Base-by-base conservation (phyloP, 2,329 filamentous ascomycete genomes). In the Alternaria novae-zelandiae region DNA sequence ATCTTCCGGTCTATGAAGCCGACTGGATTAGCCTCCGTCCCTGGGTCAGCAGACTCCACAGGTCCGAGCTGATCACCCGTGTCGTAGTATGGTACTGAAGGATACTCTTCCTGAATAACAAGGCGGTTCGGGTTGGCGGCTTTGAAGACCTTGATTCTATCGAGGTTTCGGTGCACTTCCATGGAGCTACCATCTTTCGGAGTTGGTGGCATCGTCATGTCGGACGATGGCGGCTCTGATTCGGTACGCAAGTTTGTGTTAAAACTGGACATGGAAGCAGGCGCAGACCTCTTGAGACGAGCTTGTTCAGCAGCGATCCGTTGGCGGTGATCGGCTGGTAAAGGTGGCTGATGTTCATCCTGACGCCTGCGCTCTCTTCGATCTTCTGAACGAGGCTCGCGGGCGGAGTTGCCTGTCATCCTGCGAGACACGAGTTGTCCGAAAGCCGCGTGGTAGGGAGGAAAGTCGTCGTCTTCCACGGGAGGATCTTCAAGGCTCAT, bases 1-100 rank as follows among this genome's bases (percentile, higher is more conserved):
- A 78, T 81, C 65, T 82, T 79, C n/a, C 75, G 78, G 59, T 80
- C 77, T 11, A 82, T 79, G 47, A 82, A 81, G 4, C 81, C 80
- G 28, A 77, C 76, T 4, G 76, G 76, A 10, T 80, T 60, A 7
- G 61, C 43, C 6, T 66, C 64, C 26, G 63, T 44, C 23, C 73
- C 65, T 8, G 66, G 65, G 23, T 73, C 70, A 3, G 51, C 44
- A 43, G 59, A 57, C 12, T 66, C 51, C 9, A 72, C 60, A 12
- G 26, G 50, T 51, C 82, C 79, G 41, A 81, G 80, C 23, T 78
- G 74, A 54, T 81, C 79, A 54, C 68, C 77, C 60, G 76, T 76
- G 58, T 80, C 78, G 60, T 81, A 80, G 64, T 80, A 80, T 67
- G 70, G 69, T 32, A 65, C 62, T 17, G 50, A 57, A 15, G 63